Evolutionary conservation across 108 stramenopile genomes (phyloP), one percentile per base, ranked within the genome.

Genomic region (Nitzschia palea): DNA sequence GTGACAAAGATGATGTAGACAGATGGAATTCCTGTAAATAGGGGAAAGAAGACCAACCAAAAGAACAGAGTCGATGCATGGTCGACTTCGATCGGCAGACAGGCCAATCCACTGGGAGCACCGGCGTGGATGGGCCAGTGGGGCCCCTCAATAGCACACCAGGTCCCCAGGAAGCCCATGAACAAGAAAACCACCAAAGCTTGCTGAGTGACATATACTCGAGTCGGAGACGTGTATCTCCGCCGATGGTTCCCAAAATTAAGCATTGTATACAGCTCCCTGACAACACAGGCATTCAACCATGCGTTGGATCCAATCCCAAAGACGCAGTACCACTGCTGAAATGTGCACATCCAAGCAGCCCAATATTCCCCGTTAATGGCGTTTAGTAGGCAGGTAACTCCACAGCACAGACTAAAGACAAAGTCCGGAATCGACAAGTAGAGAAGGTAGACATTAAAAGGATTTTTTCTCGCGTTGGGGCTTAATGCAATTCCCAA

Each of bases 401-500:
- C 3, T 26, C 33, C 55, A 52, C 72, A 73, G 20, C 18, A 52
- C 3, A 59, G 48, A n/a, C 37, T 40, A 30, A 22, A 59, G 22
- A 69, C 1, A 36, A 69, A 56, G 47, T 75, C 68, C 32, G 74
- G 74, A 40, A 68, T 31, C 35, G 42, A n/a, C 12, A 75, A 14
- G 10, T 50, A 69, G 3, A 68, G 23, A 14, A 75, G 22, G 31
- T 75, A 75, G 4, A 69, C 18, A 63, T 69, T 68, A 35, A 75
- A 75, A 27, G 58, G 31, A 25, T 56, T 54, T 3, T 20, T n/a
- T 44, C 67, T 57, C 0, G 37, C 56, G 40, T 62, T 62, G 26
- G 25, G 22, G 14, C 27, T 55, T 22, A 26, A 23, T 4, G 63
- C 2, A 20, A 75, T 63, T 8, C 37, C 48, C 30, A 66, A 10